phyloP scores from a whole-genome alignment of 2,329 filamentous ascomycete species.

The Colletotrichum gloeosporioides region DNA sequence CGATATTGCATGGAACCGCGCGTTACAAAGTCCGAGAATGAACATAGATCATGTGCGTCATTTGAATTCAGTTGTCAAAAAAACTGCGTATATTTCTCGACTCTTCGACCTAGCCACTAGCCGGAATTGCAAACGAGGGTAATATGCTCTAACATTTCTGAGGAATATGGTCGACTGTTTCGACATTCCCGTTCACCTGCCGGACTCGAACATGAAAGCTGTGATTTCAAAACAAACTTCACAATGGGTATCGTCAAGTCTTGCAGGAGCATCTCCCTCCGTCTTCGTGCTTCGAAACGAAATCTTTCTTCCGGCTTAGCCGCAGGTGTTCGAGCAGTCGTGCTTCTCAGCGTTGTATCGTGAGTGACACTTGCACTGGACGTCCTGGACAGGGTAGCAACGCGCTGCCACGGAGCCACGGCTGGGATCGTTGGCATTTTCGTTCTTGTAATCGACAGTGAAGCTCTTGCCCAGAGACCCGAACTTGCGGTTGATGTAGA shows the following conservation, averaged over 20 bases:
- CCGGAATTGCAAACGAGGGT: neutral
- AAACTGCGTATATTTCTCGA: neutral
- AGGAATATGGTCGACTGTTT: neutral
- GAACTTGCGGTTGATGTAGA: conserved; percentile 1
- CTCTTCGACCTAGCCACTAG: neutral
- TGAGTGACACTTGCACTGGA: neutral
- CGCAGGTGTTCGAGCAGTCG: neutral
- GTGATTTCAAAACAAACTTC: no score
- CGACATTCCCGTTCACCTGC: neutral
- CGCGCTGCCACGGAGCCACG: neutral
- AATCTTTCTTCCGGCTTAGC: neutral
- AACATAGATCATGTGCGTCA: neutral
- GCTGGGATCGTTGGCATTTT: neutral
- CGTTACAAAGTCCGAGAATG: neutral
- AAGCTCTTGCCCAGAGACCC: neutral
- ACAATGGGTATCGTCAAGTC: neutral
- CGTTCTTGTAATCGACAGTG: neutral
- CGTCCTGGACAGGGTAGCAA: neutral
- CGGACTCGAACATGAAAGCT: neutral
- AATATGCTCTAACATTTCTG: neutral
- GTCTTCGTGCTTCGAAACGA: neutral
- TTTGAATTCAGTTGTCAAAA: neutral
- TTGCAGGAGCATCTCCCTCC: neutral
- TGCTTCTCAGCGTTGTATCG: neutral
- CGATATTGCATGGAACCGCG: neutral